Base-by-base conservation (phyloP, 2,329 filamentous ascomycete species). In the Colletotrichum eremochloae region DNA sequence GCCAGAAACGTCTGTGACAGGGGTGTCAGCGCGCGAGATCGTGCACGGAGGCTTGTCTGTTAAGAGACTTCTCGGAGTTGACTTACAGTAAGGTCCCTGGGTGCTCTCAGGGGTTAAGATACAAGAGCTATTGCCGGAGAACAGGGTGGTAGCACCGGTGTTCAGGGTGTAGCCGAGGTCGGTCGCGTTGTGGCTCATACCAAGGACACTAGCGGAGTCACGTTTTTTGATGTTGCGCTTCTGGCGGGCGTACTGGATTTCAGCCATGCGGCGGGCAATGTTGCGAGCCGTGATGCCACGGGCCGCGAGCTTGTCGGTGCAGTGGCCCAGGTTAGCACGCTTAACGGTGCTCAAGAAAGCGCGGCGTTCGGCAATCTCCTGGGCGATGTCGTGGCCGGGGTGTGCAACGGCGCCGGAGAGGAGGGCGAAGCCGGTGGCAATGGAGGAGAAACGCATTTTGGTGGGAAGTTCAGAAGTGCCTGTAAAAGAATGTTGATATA, bases 281-380 rank as follows among this genome's bases (percentile, higher is more conserved):
- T 84, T 87, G 69, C 81, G 80, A 53, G 78, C 77, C 64, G 84
- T 81, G n/a, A 85, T 74, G 18, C 86, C 86, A 7, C 86, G 84
- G 29, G 84, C 82, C 74, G 82, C 83, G 56, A 89, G 81, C 76
- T 84, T 83, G 0, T 80, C 75, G 15, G 84, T 78, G 74, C 87
- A 89, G 75, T 87, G 85, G 64, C 76, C 78, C 9, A 89, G 80
- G 24, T 84, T 83, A 20, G 82, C 79, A 48, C 83, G 76, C 74
- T 84, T 82, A 24, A 80, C 76, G 14, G 79, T 79, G 72, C 78
- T 77, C 64, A 86, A 78, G 74, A 85, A 88, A 0, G 82, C 79
- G 38, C 84, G 84, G 46, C 86, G 86, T 78, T 87, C 85, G 14
- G 82, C 81, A 42, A 85, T 82, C 77, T 89, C 87, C 12, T 86